phyloP scores from a whole-genome alignment of 768 basidiomycete genomes.

The Kondoa subrosea region DNA sequence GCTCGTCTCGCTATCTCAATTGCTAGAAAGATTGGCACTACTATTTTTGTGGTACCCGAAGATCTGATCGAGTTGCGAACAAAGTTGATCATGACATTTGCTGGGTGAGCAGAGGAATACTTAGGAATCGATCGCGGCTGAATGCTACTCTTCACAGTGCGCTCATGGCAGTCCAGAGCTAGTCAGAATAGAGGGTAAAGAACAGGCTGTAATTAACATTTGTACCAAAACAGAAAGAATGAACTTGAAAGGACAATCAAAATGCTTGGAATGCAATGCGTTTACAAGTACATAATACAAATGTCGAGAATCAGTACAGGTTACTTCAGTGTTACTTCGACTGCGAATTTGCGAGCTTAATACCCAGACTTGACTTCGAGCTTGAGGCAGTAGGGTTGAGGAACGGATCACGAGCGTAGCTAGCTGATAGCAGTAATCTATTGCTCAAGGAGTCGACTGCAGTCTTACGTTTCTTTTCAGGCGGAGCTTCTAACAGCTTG shows the following conservation, averaged over 20 bases:
- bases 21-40: constrained; percentile 65
- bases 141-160: too few relatives aligned
- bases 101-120: constrained; percentile 38
- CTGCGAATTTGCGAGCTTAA: too few relatives aligned
- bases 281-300: too few relatives aligned
- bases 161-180: too few relatives aligned
- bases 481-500: background rate
- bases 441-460: background rate
- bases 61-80: constrained; percentile 89
- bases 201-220: too few relatives aligned
- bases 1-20: constrained; percentile 96
- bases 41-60: constrained; percentile 93
- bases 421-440: background rate
- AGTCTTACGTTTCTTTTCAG: background rate
- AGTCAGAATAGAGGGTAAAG: too few relatives aligned
- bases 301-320: too few relatives aligned
- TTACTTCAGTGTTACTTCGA: too few relatives aligned
- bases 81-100: constrained; percentile 82
- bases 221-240: too few relatives aligned
- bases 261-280: too few relatives aligned
- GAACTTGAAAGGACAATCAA: too few relatives aligned
- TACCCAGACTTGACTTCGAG: background rate
- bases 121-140: background rate
- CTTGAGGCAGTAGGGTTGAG: background rate
- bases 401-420: background rate